Evolutionary conservation across 1,284 basidiomycete species (phyloP).

Genomic region (Papiliotrema nemorosa): DNA sequence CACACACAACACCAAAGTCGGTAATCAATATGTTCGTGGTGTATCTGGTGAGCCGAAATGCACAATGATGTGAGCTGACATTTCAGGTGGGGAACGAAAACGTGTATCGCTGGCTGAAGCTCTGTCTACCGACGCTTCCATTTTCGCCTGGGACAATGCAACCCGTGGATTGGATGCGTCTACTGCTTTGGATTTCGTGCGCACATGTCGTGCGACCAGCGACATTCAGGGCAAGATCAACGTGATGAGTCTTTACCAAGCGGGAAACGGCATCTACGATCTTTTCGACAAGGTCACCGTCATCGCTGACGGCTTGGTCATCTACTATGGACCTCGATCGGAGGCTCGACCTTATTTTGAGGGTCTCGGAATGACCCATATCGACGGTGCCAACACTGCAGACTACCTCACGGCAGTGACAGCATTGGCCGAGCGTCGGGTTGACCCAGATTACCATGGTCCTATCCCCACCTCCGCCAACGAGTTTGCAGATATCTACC

Average conservation of each 20-base stretch:
- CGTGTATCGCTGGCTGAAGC: slow-evolving; percentile 72
- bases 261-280: slow-evolving; percentile 59
- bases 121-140: slow-evolving; percentile 57
- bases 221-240: slow-evolving; percentile 75
- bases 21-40: slow-evolving; percentile 69
- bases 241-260: slow-evolving; percentile 80
- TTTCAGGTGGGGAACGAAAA: slow-evolving; percentile 55
- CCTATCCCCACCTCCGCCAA: slow-evolving; percentile 59
- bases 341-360: slow-evolving; percentile 76
- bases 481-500: slow-evolving; percentile 54
- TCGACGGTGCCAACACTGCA: slow-evolving; percentile 49
- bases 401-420: slow-evolving; percentile 62
- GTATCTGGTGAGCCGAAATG: slow-evolving; percentile 57
- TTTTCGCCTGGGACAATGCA: slow-evolving; percentile 63
- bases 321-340: slow-evolving; percentile 71
- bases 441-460: slow-evolving; percentile 52
- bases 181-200: slow-evolving; percentile 75
- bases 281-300: slow-evolving; percentile 69
- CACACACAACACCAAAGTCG: slow-evolving; percentile 71
- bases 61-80: too few species aligned
- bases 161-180: slow-evolving; percentile 68
- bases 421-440: slow-evolving; percentile 58
- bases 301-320: slow-evolving; percentile 71
- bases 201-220: slow-evolving; percentile 69
- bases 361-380: slow-evolving; percentile 64